Percentiles rank a stretch among this genome's conserved stretches.
Evolutionary conservation across 202 grass and related monocot species (phyloP).

Genomic region (Brachypodium distachyon): DNA sequence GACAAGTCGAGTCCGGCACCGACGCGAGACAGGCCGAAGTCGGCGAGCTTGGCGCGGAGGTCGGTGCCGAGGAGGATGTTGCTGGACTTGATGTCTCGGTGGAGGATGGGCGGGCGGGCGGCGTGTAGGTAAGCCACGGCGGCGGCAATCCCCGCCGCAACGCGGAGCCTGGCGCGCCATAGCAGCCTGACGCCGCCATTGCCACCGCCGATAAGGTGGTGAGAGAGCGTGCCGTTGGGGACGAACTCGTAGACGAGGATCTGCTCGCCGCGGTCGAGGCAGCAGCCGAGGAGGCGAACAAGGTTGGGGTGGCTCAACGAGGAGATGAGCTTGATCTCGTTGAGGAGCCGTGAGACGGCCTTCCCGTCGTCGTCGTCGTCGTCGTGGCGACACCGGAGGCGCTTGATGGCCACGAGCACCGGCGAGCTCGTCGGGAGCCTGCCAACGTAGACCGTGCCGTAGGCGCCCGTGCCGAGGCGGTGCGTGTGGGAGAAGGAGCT

Average conservation of each 20-base stretch:
- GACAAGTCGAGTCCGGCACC: neutral
- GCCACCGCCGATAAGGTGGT: conserved; percentile 37
- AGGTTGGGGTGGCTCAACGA: conserved; percentile 79
- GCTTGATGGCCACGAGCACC: conserved; percentile 73
- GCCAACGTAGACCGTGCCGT: conserved; percentile 90
- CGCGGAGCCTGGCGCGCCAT: conserved; percentile 51
- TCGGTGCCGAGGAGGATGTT: conserved; percentile 73
- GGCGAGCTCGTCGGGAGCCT: conserved; percentile 29
- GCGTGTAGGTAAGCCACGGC: conserved; percentile 72
- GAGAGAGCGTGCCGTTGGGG: conserved; percentile 69
- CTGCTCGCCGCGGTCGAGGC: conserved; percentile 81
- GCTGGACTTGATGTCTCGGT: conserved; percentile 91
- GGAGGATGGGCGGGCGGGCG: conserved; percentile 71
- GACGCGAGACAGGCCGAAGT: conserved; percentile 72
- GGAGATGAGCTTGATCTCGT: conserved; percentile 90
- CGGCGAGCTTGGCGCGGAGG: conserved; percentile 65
- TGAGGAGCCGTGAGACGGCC: conserved; percentile 26
- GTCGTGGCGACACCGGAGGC: conserved; percentile 44
- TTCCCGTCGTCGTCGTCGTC: conserved; percentile 17
- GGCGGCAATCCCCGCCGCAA: conserved; percentile 52
- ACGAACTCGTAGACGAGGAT: conserved; percentile 94
- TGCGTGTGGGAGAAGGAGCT: conserved; percentile 64
- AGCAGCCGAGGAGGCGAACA: conserved; percentile 83
- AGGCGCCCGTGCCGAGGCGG: conserved; percentile 70
- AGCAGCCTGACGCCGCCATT: neutral